phyloP scores from a whole-genome alignment of 2,329 filamentous ascomycete genomes.

The Fusarium irregulare region DNA sequence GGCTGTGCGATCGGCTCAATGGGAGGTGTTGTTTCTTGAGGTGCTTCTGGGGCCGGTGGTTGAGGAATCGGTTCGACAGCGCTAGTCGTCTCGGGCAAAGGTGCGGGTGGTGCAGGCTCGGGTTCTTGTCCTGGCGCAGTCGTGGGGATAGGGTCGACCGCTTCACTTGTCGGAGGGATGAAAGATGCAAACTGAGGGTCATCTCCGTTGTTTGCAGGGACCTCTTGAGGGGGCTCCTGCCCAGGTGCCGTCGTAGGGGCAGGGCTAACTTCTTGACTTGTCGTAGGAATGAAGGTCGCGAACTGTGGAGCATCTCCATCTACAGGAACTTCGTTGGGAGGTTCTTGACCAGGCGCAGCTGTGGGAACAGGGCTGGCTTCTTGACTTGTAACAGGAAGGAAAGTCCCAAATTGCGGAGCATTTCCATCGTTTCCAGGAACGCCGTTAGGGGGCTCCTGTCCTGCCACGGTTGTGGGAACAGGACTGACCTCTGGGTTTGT shows the following conservation, averaged over 20 bases:
- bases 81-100: conserved; percentile 11
- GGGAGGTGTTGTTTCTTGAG: conserved; percentile 12
- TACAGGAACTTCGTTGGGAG: conserved; percentile 6
- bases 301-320: conserved; percentile 26
- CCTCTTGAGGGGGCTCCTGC: conserved; percentile 7
- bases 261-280: conserved; percentile 14
- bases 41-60: conserved; percentile 5
- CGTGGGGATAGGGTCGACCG: conserved; percentile 11
- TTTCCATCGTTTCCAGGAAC: conserved; percentile 15
- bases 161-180: conserved; percentile 25
- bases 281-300: conserved; percentile 31
- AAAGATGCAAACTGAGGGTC: conserved; percentile 34
- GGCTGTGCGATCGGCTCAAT: conserved; percentile 5
- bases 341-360: conserved; percentile 3
- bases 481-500: conserved; percentile 17
- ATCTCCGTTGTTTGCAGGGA: conserved; percentile 11
- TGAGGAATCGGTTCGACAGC: conserved; percentile 8
- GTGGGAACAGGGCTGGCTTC: conserved; percentile 19
- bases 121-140: conserved; percentile 18
- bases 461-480: conserved; percentile 19
- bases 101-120: conserved; percentile 9
- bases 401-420: conserved; percentile 30
- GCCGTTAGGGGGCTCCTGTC: conserved; percentile 3
- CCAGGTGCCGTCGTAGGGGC: conserved; percentile 19
- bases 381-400: conserved; percentile 25